A percentile compares a stretch with the other conserved stretches of the same genome.
Evolutionary conservation across 1,284 basidiomycete genomes (phyloP).

Genomic region (Fomitopsis schrenkii): DNA sequence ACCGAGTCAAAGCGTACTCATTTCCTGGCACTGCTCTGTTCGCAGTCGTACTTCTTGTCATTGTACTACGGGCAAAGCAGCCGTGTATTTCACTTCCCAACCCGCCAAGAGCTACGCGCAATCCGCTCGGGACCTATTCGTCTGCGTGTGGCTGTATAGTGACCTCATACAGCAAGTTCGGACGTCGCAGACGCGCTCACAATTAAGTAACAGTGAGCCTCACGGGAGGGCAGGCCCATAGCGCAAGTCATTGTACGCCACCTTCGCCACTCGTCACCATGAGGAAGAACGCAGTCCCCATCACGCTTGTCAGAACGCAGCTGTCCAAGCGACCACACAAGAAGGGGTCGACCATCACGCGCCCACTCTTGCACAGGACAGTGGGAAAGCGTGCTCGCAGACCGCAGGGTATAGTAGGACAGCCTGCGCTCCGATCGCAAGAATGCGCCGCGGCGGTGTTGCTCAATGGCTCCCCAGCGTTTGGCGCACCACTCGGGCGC

Average conservation of each 20-base stretch:
- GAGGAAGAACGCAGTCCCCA: not conserved
- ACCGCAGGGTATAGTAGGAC: not conserved
- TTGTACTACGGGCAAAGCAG: not conserved
- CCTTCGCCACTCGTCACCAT: not conserved
- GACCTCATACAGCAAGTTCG: not conserved
- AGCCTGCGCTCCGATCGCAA: not conserved
- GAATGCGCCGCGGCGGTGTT: not conserved
- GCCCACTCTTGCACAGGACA: not conserved
- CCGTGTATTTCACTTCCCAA: not conserved
- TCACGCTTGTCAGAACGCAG: not conserved
- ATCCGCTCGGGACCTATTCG: not conserved
- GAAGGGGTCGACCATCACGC: not conserved
- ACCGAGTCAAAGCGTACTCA: not conserved
- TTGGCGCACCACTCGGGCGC: not conserved
- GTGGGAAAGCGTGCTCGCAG: not conserved
- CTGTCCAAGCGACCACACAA: not conserved
- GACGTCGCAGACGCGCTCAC: not conserved
- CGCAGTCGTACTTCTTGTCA: not conserved
- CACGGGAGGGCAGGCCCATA: not conserved
- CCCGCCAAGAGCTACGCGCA: not conserved
- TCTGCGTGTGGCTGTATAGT: not conserved
- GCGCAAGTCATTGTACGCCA: not conserved
- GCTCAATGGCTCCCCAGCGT: not conserved
- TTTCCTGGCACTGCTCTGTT: not conserved
- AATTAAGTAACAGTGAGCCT: not conserved